Evolutionary conservation across 768 basidiomycete species (phyloP).

Genomic region (Amanita pseudoporphyria): DNA sequence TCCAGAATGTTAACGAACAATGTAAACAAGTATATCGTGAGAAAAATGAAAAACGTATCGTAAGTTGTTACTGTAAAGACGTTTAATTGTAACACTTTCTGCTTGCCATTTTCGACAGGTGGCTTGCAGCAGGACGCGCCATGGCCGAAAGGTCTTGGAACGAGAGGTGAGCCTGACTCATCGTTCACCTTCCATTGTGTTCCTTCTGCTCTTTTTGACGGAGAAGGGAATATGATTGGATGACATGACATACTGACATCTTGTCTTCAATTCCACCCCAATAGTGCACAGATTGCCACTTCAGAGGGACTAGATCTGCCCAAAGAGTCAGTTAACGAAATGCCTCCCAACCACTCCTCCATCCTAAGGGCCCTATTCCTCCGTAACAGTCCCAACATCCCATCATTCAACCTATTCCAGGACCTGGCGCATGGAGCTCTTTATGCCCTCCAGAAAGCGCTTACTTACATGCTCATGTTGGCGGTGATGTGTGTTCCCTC

Average conservation of each 20-base stretch:
- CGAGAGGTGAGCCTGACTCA: conserved; percentile 33
- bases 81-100: no score
- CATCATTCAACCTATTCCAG: conserved; percentile 53
- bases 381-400: conserved; percentile 11
- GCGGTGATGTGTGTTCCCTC: conserved; percentile 46
- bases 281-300: background rate
- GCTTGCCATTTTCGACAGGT: conserved; percentile 73
- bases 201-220: no score
- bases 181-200: background rate
- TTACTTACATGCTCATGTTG: conserved; percentile 67
- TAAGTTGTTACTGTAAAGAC: no score
- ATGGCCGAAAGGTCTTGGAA: conserved; percentile 52
- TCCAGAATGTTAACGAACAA: no score
- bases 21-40: no score
- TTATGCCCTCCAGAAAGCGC: conserved; percentile 39
- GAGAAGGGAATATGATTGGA: background rate
- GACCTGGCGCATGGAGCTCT: conserved; percentile 58
- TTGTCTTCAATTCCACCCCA: background rate
- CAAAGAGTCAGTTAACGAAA: background rate
- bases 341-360: background rate
- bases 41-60: no score
- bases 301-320: background rate
- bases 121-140: conserved; percentile 51
- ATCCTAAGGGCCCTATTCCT: background rate
- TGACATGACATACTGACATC: no score